Evolutionary conservation across 2,329 filamentous ascomycete species (phyloP).

Genomic region (Mycogone perniciosa): DNA sequence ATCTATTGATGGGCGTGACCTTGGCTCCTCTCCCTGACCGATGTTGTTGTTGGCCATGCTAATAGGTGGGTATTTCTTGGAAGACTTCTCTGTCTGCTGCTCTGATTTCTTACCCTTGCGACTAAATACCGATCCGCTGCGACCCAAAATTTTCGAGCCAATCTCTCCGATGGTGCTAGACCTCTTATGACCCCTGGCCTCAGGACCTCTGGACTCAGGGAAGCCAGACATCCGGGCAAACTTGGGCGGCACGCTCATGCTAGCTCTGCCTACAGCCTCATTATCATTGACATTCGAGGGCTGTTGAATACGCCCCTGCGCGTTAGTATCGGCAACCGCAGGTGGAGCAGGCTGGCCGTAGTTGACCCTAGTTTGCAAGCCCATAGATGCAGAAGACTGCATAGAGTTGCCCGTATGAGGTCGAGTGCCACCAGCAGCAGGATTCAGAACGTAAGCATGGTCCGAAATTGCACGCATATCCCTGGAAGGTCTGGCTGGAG

Average conservation of each 20-base stretch:
- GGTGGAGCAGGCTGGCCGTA: constrained; percentile 88
- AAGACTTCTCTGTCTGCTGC: constrained; percentile 47
- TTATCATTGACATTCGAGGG: constrained; percentile 57
- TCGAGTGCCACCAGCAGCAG: constrained; percentile 44
- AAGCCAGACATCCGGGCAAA: constrained; percentile 54
- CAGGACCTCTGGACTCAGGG: constrained; percentile 42
- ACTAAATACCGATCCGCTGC: constrained; percentile 77
- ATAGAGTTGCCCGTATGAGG: constrained; percentile 80
- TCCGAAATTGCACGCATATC: constrained; percentile 34
- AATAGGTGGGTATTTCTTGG: constrained; percentile 76
- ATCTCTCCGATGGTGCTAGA: constrained; percentile 75
- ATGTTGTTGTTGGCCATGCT: constrained; percentile 70
- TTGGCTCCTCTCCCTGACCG: constrained; percentile 36
- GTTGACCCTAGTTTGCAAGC: constrained; percentile 52
- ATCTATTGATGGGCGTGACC: constrained; percentile 58
- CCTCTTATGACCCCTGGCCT: constrained; percentile 55
- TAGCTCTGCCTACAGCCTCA: constrained; percentile 55
- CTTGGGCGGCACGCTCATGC: constrained; percentile 54
- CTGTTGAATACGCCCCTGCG: constrained; percentile 83
- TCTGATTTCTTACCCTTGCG: constrained; percentile 47
- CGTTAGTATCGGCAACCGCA: constrained; percentile 80
- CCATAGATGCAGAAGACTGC: constrained; percentile 62
- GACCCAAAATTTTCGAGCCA: constrained; percentile 76
- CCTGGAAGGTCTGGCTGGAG: constrained; percentile 21
- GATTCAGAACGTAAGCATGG: constrained; percentile 37